These are phyloP conservation scores for Sphenostylis stenocarpa DNA, from an alignment of 306 rosid genomes.

Conservation along the genomic window DNA sequence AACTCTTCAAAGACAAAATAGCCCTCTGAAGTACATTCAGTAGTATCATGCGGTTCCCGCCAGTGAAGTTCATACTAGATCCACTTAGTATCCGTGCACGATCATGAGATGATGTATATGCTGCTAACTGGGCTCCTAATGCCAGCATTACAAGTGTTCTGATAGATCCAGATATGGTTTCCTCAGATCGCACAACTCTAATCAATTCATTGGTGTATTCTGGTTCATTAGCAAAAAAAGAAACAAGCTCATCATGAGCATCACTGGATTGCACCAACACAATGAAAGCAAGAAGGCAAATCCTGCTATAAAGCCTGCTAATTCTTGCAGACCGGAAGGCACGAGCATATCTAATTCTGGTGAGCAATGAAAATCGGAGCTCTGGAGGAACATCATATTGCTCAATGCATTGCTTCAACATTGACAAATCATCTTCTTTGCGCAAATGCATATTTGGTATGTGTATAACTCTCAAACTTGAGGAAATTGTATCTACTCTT, in stretches of 20 bases:
- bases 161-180: slow-evolving; percentile 76
- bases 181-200: slow-evolving; percentile 90
- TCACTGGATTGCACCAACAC: slow-evolving; percentile 92
- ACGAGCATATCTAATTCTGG: slow-evolving; percentile 91
- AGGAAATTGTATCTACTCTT: slow-evolving; percentile 42
- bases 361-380: slow-evolving; percentile 78
- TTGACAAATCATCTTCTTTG: slow-evolving; percentile 70
- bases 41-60: slow-evolving; percentile 92
- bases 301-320: slow-evolving; percentile 81
- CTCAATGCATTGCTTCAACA: slow-evolving; percentile 83
- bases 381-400: slow-evolving; percentile 70
- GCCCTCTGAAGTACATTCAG: slow-evolving; percentile 95
- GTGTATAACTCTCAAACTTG: slow-evolving; percentile 68
- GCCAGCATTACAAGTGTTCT: slow-evolving; percentile 98
- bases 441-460: slow-evolving; percentile 78
- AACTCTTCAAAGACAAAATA: slow-evolving; percentile 72
- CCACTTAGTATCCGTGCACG: slow-evolving; percentile 91
- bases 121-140: slow-evolving; percentile 96
- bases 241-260: slow-evolving; percentile 88
- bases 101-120: slow-evolving; percentile 93
- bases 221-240: slow-evolving; percentile 95
- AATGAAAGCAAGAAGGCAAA: slow-evolving; percentile 92
- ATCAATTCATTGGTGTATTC: slow-evolving; percentile 91
- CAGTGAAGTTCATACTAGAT: slow-evolving; percentile 86
- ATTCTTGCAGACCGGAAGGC: slow-evolving; percentile 81